These are phyloP conservation scores for Chrysanthemum lavandulifolium DNA, from an alignment of 129 eudicot species.

Conservation along the genomic window DNA sequence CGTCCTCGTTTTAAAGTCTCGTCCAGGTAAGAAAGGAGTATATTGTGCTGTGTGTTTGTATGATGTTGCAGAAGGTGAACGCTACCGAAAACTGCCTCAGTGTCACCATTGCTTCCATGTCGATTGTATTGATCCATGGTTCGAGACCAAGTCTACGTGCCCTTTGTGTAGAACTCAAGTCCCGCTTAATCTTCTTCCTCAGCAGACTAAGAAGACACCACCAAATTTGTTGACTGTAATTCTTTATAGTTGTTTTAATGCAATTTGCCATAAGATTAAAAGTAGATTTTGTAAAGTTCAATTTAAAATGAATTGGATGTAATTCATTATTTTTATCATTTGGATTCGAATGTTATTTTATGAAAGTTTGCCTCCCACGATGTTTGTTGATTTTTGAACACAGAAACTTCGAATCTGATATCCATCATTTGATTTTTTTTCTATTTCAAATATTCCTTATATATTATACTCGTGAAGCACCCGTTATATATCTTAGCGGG, in stretches of 20 bases:
- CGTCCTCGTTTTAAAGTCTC: neutral
- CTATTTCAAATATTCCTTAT: too few species aligned
- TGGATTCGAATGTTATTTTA: neutral
- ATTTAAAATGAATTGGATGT: neutral
- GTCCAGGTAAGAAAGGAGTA: neutral
- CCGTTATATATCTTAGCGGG: too few species aligned
- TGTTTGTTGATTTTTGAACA: too few species aligned
- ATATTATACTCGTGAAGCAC: too few species aligned
- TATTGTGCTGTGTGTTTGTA: conserved; percentile 10
- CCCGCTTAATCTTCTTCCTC: conserved; percentile 8
- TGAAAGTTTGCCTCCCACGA: too few species aligned
- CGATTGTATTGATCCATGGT: conserved; percentile 8
- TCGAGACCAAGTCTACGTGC: conserved; percentile 8
- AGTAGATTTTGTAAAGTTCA: neutral
- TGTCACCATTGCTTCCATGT: conserved; percentile 18
- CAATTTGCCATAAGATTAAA: neutral
- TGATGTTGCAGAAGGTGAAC: conserved; percentile 2
- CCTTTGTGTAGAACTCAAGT: conserved; percentile 11
- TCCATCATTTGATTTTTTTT: too few species aligned
- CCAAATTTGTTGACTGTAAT: conserved; percentile 3
- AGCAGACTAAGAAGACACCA: neutral
- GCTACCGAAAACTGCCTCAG: neutral
- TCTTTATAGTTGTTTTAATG: neutral
- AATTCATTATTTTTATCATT: neutral
- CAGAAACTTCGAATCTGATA: too few species aligned